phyloP scores from a whole-genome alignment of 306 rosid species.

The Inga leiocalycina region DNA sequence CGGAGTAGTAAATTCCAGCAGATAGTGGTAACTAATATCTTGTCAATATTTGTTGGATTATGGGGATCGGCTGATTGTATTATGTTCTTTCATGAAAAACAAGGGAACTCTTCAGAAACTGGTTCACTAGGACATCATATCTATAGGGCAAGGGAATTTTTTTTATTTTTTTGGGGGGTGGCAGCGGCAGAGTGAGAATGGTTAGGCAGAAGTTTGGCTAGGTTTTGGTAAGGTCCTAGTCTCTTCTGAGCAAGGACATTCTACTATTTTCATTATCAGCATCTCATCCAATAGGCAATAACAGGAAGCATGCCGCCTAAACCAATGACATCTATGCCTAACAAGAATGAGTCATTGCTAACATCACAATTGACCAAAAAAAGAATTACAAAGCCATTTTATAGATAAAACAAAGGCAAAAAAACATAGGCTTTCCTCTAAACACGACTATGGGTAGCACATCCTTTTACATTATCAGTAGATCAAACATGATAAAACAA shows the following conservation, averaged over 20 bases:
- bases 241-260: not conserved
- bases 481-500: constrained; percentile 3
- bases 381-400: not conserved
- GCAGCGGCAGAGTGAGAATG: too few species aligned
- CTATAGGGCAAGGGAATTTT: not conserved
- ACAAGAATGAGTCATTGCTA: constrained; percentile 9
- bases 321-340: not conserved
- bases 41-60: not conserved
- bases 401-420: not conserved
- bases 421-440: not conserved
- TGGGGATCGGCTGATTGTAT: not conserved
- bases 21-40: not conserved
- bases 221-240: not conserved
- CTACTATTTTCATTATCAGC: not conserved
- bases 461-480: not conserved
- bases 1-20: not conserved
- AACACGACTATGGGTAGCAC: not conserved
- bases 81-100: not conserved
- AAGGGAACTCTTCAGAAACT: not conserved
- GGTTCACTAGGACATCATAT: not conserved
- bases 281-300: not conserved
- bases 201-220: too few species aligned
- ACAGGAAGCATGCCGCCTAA: constrained; percentile 9
- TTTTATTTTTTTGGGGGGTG: too few species aligned
- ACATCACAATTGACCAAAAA: not conserved